Conservation (phyloP, 352 stramenopile genomes). For the Pythium brassicae region DNA sequence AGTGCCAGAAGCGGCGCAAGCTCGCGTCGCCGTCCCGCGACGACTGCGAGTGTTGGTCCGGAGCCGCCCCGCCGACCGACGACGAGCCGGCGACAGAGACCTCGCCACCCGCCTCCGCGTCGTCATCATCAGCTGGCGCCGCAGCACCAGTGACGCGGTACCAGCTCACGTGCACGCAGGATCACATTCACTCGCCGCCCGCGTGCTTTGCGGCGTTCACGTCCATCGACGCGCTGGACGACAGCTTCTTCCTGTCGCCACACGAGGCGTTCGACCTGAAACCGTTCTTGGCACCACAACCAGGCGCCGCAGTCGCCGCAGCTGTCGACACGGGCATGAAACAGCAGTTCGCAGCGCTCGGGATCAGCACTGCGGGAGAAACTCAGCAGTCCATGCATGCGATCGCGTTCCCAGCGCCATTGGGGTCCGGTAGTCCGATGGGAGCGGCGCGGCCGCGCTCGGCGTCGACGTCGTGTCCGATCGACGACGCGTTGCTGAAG, state of each 20-base stretch:
- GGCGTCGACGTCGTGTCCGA: conserved; percentile 9
- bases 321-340: conserved; percentile 1
- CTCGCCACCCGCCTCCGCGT: no score
- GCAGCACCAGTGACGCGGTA: conserved; percentile 18
- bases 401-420: no score
- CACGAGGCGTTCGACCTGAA: conserved; percentile 9
- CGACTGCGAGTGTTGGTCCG: conserved; percentile 5
- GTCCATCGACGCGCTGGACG: conserved; percentile 25
- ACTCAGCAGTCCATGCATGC: no score
- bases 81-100: not conserved
- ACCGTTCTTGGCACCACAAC: no score
- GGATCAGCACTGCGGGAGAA: not conserved
- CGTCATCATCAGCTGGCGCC: not conserved
- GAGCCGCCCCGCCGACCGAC: not conserved
- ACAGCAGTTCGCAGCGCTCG: conserved; percentile 4
- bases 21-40: conserved; percentile 8
- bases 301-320: not conserved
- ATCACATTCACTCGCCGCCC: conserved; percentile 52
- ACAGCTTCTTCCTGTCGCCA: conserved; percentile 27
- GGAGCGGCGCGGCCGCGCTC: not conserved
- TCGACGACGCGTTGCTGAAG: conserved; percentile 30
- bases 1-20: conserved; percentile 32
- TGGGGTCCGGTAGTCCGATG: no score
- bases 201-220: conserved; percentile 44
- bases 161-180: conserved; percentile 50